phyloP scores from a whole-genome alignment of 495 filamentous ascomycete genomes.

The Margaritispora aquatica region DNA sequence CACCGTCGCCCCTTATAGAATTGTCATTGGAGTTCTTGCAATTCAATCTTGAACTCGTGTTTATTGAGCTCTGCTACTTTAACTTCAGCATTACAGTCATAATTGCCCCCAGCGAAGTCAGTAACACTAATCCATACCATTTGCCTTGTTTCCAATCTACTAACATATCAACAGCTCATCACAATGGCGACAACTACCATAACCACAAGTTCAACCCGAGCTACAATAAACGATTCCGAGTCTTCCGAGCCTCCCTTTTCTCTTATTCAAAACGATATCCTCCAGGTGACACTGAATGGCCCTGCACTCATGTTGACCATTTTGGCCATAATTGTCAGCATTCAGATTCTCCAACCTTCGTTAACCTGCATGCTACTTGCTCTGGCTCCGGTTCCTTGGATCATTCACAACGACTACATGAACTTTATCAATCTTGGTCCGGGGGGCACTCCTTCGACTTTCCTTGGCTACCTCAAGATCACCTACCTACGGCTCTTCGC shows the following conservation, averaged over 20 bases:
- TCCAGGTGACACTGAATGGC: conserved; percentile 42
- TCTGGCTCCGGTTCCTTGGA: conserved; percentile 43
- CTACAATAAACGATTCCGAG: conserved; percentile 11
- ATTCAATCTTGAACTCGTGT: conserved; percentile 14
- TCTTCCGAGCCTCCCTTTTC: conserved; percentile 2
- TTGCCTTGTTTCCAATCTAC: not conserved
- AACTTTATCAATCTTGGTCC: conserved; percentile 73
- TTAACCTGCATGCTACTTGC: conserved; percentile 42
- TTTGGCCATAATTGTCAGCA: conserved; percentile 38
- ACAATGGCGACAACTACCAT: not conserved
- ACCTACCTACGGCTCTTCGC: conserved; percentile 52
- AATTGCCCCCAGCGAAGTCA: conserved; percentile 5
- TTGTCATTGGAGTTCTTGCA: not conserved
- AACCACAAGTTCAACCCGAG: conserved; percentile 10
- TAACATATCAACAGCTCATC: not conserved
- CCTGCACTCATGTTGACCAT: conserved; percentile 36
- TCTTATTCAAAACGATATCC: conserved; percentile 18
- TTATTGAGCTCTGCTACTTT: conserved; percentile 5
- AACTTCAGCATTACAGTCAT: conserved; percentile 21
- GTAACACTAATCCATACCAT: not conserved
- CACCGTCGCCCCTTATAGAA: not conserved
- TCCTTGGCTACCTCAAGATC: conserved; percentile 65
- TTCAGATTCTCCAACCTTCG: conserved; percentile 39
- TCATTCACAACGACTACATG: conserved; percentile 67
- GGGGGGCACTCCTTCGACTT: conserved; percentile 71